These are phyloP conservation scores for Porodaedalea pini DNA, from an alignment of 1,284 basidiomycete species.

Conservation along the genomic window DNA sequence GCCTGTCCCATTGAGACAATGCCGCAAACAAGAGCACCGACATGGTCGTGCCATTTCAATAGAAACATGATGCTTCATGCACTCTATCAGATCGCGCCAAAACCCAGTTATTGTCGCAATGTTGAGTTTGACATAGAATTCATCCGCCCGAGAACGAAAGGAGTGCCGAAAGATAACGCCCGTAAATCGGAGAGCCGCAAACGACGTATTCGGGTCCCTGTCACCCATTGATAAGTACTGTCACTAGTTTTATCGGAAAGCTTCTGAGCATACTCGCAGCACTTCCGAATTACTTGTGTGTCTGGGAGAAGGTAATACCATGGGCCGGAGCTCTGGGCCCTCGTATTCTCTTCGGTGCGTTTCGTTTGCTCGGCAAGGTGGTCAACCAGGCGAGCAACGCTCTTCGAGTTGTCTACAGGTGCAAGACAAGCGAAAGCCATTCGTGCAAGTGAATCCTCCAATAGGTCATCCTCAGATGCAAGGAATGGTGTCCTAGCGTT, in stretches of 20 bases:
- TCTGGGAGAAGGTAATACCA: neutral
- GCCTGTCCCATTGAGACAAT: no score
- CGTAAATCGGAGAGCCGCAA: conserved; percentile 3
- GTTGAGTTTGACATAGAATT: conserved; percentile 1
- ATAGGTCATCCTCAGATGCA: neutral
- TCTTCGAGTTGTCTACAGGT: neutral
- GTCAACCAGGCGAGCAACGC: neutral
- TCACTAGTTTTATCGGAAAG: neutral
- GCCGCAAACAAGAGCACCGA: no score
- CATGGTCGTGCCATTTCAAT: no score
- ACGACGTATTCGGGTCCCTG: conserved; percentile 1
- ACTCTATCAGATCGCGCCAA: neutral
- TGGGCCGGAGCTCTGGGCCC: neutral
- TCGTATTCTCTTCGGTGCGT: neutral
- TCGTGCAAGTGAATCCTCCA: neutral
- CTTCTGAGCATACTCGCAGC: neutral
- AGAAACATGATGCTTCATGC: neutral
- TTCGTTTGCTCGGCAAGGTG: conserved; percentile 3
- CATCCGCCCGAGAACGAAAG: neutral
- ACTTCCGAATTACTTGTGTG: neutral
- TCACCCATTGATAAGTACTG: no score
- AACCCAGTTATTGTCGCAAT: neutral
- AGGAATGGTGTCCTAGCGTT: no score
- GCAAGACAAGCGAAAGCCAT: neutral
- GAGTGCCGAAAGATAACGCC: conserved; percentile 2